Evolutionary conservation across 306 rosid species (phyloP).

Genomic region (Rosa multiflora): DNA sequence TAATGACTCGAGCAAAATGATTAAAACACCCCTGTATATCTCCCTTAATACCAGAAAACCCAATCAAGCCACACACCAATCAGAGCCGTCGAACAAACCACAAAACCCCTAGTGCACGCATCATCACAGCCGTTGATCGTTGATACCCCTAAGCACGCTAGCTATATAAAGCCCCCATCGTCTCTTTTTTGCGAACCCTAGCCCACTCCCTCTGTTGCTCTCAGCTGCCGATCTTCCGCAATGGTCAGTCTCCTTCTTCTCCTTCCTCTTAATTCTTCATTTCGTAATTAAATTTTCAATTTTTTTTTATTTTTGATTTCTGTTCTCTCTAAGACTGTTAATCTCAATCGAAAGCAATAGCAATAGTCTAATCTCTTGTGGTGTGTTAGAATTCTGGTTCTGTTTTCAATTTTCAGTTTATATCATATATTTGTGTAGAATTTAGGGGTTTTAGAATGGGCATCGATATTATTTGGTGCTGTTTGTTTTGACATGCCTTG

Average conservation of each 20-base stretch:
- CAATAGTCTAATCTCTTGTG: neutral
- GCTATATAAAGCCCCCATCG: neutral
- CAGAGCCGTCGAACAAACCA: neutral
- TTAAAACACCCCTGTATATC: neutral
- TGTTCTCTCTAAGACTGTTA: neutral
- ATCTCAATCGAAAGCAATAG: neutral
- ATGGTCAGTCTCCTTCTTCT: conserved; percentile 8
- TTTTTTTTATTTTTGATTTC: neutral
- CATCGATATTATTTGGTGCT: neutral
- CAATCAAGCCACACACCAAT: neutral
- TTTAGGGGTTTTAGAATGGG: neutral
- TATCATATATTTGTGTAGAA: neutral
- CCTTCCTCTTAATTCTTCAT: neutral
- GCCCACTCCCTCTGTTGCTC: neutral
- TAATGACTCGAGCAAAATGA: neutral
- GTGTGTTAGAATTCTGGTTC: neutral
- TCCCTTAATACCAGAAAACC: neutral
- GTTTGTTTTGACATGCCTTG: neutral
- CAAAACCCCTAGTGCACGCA: neutral
- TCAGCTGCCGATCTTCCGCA: conserved; percentile 6
- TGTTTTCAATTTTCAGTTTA: neutral
- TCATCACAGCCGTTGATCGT: conserved; percentile 8
- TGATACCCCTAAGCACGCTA: neutral
- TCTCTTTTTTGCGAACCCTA: neutral
- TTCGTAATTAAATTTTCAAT: neutral